These are phyloP conservation scores for Theileria parva DNA, from an alignment of 169 alveolate genomes.

Conservation along the genomic window DNA sequence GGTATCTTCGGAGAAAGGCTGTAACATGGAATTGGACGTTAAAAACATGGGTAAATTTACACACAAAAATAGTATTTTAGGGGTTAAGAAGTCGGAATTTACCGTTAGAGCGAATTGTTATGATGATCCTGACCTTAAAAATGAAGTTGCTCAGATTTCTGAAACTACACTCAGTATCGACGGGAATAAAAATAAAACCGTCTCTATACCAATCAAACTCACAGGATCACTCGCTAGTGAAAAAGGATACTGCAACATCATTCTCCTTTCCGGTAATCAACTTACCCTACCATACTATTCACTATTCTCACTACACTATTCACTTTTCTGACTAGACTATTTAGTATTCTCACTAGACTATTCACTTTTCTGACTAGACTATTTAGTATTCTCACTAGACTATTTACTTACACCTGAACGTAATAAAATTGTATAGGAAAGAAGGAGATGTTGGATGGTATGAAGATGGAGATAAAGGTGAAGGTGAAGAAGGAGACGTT, in stretches of 20 bases:
- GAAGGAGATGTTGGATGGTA: neutral
- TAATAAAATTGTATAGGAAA: neutral
- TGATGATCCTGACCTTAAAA: neutral
- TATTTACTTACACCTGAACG: too few species aligned
- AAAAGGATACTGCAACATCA: conserved; percentile 12
- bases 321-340: neutral
- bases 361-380: too few species aligned
- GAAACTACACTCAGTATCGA: conserved; percentile 24
- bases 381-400: too few species aligned
- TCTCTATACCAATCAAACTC: conserved; percentile 21
- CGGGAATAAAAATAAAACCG: conserved; percentile 1
- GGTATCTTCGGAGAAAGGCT: conserved; percentile 1
- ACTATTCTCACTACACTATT: too few species aligned
- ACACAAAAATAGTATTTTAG: neutral
- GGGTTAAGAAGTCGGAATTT: conserved; percentile 16
- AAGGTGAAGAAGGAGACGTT: neutral
- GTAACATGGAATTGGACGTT: conserved; percentile 23
- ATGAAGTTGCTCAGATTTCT: neutral
- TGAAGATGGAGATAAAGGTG: neutral
- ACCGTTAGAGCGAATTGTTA: conserved; percentile 34
- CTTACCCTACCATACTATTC: conserved; percentile 4
- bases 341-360: too few species aligned
- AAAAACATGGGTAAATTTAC: conserved; percentile 41
- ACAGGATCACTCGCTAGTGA: conserved; percentile 1
- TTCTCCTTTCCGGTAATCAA: conserved; percentile 17